Percentiles rank a stretch among this genome's conserved stretches.
Evolutionary conservation across 1,284 basidiomycete species (phyloP).

Genomic region (Phaffia rhodozyma): DNA sequence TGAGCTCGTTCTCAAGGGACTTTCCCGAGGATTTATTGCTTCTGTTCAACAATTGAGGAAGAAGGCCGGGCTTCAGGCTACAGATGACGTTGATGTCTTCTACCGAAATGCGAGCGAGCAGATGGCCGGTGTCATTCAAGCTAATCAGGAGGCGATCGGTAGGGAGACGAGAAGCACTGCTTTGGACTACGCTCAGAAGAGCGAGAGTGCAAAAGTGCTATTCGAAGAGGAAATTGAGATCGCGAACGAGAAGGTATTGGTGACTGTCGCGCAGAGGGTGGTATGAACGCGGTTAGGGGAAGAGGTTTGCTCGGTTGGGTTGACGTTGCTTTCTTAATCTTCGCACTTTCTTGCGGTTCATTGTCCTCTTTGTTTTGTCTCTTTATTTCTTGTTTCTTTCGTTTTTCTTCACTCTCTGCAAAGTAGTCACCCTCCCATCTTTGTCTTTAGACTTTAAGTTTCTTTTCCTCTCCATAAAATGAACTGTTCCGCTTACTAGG

Average conservation of each 20-base stretch:
- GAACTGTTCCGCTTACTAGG: no score
- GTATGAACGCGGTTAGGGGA: background rate
- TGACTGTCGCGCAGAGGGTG: slow-evolving; percentile 17
- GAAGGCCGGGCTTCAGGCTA: slow-evolving; percentile 85
- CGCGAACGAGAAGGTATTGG: slow-evolving; percentile 61
- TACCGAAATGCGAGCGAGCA: slow-evolving; percentile 60
- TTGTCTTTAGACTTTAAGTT: no score
- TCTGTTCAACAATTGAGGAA: slow-evolving; percentile 93
- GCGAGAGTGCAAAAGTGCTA: slow-evolving; percentile 42
- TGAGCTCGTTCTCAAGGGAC: slow-evolving; percentile 76
- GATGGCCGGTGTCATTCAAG: slow-evolving; percentile 56
- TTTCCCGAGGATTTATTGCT: slow-evolving; percentile 82
- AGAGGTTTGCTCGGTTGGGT: background rate
- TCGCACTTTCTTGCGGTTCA: no score
- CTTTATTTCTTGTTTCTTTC: no score
- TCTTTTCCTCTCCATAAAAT: no score
- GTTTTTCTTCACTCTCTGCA: no score
- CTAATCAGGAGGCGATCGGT: slow-evolving; percentile 58
- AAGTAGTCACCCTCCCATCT: no score
- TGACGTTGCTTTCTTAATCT: no score
- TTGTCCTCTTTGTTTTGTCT: no score
- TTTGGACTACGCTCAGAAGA: slow-evolving; percentile 45
- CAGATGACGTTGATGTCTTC: slow-evolving; percentile 85
- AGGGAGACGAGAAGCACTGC: slow-evolving; percentile 68
- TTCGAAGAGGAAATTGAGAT: slow-evolving; percentile 82